phyloP scores from a whole-genome alignment of 768 basidiomycete species.

The Russula lepida region DNA sequence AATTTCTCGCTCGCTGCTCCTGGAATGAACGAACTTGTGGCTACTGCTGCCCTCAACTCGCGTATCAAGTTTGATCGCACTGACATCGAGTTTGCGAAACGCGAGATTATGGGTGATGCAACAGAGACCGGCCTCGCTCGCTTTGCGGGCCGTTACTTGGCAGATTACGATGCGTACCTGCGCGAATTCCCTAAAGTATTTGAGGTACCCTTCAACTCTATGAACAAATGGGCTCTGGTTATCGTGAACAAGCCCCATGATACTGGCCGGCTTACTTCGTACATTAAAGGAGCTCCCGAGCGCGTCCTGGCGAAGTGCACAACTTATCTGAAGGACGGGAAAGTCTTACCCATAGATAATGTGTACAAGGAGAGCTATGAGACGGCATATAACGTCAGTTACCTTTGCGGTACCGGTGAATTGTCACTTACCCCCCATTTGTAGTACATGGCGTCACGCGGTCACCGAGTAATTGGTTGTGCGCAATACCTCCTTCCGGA shows the following conservation, averaged over 20 bases:
- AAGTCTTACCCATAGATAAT: constrained; percentile 41
- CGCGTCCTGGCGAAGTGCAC: constrained; percentile 57
- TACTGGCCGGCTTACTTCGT: constrained; percentile 41
- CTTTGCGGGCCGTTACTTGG: constrained; percentile 50
- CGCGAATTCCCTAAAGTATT: constrained; percentile 52
- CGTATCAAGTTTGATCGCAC: constrained; percentile 60
- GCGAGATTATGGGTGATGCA: constrained; percentile 61
- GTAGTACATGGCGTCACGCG: constrained; percentile 71
- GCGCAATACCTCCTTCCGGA: constrained; percentile 50
- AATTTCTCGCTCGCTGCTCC: constrained; percentile 42
- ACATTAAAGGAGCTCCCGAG: constrained; percentile 65
- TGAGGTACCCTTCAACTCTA: constrained; percentile 67
- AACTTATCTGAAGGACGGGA: constrained; percentile 49
- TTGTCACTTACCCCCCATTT: not conserved
- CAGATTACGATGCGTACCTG: constrained; percentile 46
- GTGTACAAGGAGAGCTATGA: constrained; percentile 49
- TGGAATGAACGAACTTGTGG: constrained; percentile 60
- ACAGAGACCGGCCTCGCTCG: constrained; percentile 66
- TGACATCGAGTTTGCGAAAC: constrained; percentile 53
- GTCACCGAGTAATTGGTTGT: constrained; percentile 68
- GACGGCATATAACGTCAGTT: constrained; percentile 49
- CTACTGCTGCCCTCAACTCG: constrained; percentile 58
- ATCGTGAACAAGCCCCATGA: constrained; percentile 53
- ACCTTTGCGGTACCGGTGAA: not conserved
- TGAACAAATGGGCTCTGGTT: constrained; percentile 66